Evolutionary conservation across 306 rosid species (phyloP).

Genomic region (Abrus pulchellus): DNA sequence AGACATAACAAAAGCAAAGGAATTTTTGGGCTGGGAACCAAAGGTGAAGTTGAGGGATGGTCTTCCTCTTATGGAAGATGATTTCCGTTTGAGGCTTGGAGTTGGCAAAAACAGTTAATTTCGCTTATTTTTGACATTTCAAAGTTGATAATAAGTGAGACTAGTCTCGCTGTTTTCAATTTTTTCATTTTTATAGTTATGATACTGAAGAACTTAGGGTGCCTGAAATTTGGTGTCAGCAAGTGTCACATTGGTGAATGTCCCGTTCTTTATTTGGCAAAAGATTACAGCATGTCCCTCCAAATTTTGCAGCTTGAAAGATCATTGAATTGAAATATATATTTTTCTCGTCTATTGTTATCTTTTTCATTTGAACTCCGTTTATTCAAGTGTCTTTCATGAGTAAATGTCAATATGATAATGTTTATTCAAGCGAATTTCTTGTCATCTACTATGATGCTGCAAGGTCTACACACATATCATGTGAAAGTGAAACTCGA

Average conservation of each 20-base stretch:
- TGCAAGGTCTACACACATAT: background rate
- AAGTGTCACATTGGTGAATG: background rate
- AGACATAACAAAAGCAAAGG: constrained; percentile 76
- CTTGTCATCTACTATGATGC: constrained; percentile 10
- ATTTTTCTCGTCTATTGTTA: constrained; percentile 9
- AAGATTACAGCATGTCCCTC: constrained; percentile 22
- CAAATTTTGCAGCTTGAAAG: constrained; percentile 37
- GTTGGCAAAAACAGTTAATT: constrained; percentile 52
- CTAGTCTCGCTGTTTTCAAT: constrained; percentile 28
- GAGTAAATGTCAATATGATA: too few relatives aligned
- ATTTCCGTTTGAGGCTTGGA: constrained; percentile 81
- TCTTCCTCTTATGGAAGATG: constrained; percentile 87
- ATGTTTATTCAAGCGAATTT: background rate
- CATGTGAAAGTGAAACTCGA: background rate
- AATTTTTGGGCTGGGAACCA: constrained; percentile 84
- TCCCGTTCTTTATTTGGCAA: background rate
- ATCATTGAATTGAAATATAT: background rate
- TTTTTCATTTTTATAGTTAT: background rate
- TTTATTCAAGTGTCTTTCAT: background rate
- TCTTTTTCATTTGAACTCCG: constrained; percentile 11
- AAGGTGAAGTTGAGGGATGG: constrained; percentile 70
- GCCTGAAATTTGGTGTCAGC: constrained; percentile 24
- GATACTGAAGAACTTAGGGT: constrained; percentile 14
- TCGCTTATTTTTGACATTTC: constrained; percentile 23
- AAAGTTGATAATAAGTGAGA: constrained; percentile 25